Evolutionary conservation across 2,329 filamentous ascomycete genomes (phyloP), one percentile per base, ranked within the genome.

Genomic region (Phaeosphaeria sp.): DNA sequence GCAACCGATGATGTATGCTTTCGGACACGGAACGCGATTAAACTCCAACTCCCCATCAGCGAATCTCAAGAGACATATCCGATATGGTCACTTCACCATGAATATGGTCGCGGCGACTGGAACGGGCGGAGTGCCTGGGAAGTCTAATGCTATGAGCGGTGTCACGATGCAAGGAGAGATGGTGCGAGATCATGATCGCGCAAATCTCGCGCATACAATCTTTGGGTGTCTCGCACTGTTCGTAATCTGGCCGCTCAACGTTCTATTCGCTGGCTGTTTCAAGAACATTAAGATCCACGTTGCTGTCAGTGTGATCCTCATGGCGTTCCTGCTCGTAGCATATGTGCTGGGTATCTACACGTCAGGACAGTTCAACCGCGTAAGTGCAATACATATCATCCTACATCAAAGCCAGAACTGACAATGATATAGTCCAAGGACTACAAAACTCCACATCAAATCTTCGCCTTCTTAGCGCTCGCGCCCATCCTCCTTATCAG

Each of bases 391-490:
- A 10, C 15, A 9, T 23, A 4, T 17, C 46, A 13, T 36, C 44
- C 6, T 36, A 9, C n/a, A 5, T 23, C 15, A 3, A 10, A 22
- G 42, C 17, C 25, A 21, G 7, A 6, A 13, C 25, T 36, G 51
- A 47, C 52, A 25, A 50, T 2, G 11, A 22, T 36, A 42, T 63
- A 81, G 74, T 80, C 78, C 42, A 78, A 78, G 56, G 53, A 67
- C 54, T 82, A 78, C 73, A 75, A 64, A 59, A 76, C 81, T 9
- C 67, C 77, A 3, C 82, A 84, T 67, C 82, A 84, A 60, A 76
- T 83, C 62, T 56, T 82, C 52, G 81, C 81, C 22, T 75, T 83
- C 44, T 47, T 81, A 41, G 47, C 93, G 83, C 56, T 77, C n/a
- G 47, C 65, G n/a, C 72, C 72, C 5, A 64, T 74, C 48, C 55